phyloP scores from a whole-genome alignment of 441 rosid species.

The California macrophylla region DNA sequence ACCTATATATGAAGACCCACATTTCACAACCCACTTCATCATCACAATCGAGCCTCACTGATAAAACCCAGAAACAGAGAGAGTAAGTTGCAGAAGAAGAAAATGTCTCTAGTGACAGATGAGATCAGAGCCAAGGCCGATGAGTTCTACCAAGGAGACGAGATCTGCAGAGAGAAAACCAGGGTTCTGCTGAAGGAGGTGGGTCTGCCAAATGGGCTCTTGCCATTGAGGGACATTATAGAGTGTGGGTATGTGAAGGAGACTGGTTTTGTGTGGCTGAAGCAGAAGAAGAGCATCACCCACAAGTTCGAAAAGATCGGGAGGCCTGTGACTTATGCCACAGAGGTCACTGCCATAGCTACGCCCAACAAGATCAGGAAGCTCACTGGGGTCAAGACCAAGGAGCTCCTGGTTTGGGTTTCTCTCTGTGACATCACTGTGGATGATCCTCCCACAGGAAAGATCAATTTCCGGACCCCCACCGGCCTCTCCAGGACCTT shows the following conservation, averaged over 20 bases:
- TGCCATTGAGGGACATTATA: conserved; percentile 67
- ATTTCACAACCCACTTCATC: not conserved
- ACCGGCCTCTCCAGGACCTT: conserved; percentile 46
- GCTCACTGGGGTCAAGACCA: conserved; percentile 79
- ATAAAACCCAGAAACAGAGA: not conserved
- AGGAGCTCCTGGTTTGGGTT: conserved; percentile 79
- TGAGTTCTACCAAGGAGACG: conserved; percentile 54
- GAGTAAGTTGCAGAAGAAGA: not conserved
- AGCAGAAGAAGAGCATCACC: conserved; percentile 62
- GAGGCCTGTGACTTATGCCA: conserved; percentile 42
- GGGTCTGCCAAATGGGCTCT: conserved; percentile 58
- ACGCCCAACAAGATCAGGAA: conserved; percentile 69
- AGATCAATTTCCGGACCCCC: conserved; percentile 49
- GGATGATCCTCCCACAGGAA: conserved; percentile 44
- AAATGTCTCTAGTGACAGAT: conserved; percentile 48
- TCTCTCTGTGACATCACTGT: conserved; percentile 49
- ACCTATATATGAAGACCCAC: not conserved
- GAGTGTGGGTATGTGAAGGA: conserved; percentile 74
- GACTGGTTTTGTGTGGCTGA: conserved; percentile 85
- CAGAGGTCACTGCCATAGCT: conserved; percentile 64
- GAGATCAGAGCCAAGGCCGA: conserved; percentile 74
- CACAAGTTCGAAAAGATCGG: conserved; percentile 79
- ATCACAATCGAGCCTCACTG: not conserved
- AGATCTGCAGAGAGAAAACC: conserved; percentile 60
- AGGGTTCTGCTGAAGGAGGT: conserved; percentile 46